These are phyloP conservation scores for Porcisia hertigi DNA, from an alignment of 208 protist species.

Conservation along the genomic window DNA sequence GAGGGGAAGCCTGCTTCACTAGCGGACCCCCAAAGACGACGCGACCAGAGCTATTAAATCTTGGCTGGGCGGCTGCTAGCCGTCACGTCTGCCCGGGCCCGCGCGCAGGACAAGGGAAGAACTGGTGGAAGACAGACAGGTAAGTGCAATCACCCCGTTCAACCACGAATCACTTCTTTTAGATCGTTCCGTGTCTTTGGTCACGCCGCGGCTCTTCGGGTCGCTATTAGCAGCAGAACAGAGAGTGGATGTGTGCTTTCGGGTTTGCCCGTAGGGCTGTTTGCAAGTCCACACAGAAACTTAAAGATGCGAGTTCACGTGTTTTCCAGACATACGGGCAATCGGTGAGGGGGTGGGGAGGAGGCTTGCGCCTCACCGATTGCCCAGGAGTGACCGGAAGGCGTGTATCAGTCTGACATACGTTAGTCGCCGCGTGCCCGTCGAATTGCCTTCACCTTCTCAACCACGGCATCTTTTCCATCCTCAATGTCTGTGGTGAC, in stretches of 20 bases:
- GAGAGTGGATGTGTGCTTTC: no score
- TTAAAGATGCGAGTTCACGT: neutral
- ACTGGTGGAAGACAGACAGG: neutral
- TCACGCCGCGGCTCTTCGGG: no score
- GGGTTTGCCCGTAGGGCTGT: no score
- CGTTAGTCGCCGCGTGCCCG: slow-evolving; percentile 10
- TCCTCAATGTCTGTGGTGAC: neutral
- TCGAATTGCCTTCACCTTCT: slow-evolving; percentile 22
- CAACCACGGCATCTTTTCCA: slow-evolving; percentile 11
- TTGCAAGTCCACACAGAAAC: neutral
- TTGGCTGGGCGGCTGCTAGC: neutral
- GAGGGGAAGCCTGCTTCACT: neutral
- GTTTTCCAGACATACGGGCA: no score
- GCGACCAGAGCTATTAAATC: neutral
- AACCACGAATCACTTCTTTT: no score
- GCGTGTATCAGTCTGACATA: neutral
- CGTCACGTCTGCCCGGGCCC: neutral
- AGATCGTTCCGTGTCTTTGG: neutral
- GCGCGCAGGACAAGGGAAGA: neutral
- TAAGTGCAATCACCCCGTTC: neutral
- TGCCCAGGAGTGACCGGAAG: neutral
- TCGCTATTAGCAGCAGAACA: no score
- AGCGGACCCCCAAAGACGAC: neutral
- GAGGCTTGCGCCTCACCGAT: neutral
- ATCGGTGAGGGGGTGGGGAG: no score